phyloP scores from a whole-genome alignment of 768 basidiomycete genomes.

The Lentinula lateritia region DNA sequence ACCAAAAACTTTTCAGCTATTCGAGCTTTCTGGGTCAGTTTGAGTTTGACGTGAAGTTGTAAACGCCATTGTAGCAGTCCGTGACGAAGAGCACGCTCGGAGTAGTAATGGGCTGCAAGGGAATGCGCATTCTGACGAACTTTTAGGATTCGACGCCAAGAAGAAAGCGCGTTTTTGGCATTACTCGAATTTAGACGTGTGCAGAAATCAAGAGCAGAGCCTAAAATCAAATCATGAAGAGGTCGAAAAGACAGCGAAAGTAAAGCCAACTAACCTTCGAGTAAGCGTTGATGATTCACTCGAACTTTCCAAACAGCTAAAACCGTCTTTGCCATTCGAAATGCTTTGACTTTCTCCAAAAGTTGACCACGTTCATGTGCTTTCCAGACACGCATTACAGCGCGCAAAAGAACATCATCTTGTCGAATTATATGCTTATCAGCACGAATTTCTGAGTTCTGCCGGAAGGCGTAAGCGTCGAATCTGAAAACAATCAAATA shows the following conservation, averaged over 20 bases:
- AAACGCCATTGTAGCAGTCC: slow-evolving; percentile 52
- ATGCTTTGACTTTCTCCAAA: slow-evolving; percentile 45
- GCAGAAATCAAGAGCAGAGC: slow-evolving; percentile 44
- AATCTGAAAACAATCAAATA: neutral
- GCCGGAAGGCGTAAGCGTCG: neutral
- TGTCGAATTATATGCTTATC: slow-evolving; percentile 51
- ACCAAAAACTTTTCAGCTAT: slow-evolving; percentile 47
- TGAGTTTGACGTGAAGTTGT: slow-evolving; percentile 42
- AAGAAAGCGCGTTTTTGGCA: slow-evolving; percentile 29
- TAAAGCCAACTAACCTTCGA: slow-evolving; percentile 37
- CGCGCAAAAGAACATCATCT: slow-evolving; percentile 53
- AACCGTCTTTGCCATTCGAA: slow-evolving; percentile 37
- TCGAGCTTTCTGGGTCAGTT: slow-evolving; percentile 48
- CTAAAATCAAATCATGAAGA: slow-evolving; percentile 24
- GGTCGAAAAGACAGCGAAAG: neutral
- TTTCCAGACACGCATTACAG: slow-evolving; percentile 60
- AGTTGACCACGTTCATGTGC: slow-evolving; percentile 58
- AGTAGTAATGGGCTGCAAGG: slow-evolving; percentile 47
- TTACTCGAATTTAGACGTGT: slow-evolving; percentile 36
- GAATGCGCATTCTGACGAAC: slow-evolving; percentile 40
- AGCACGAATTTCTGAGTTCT: slow-evolving; percentile 56
- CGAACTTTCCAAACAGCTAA: slow-evolving; percentile 49
- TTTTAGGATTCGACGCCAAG: slow-evolving; percentile 38
- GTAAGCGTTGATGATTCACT: slow-evolving; percentile 29
- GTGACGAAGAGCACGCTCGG: slow-evolving; percentile 31